A percentile compares a stretch with the other conserved stretches of the same genome.
Evolutionary conservation across 176 grass and related monocot species (phyloP).

Genomic region (Urochloa ruziziensis): DNA sequence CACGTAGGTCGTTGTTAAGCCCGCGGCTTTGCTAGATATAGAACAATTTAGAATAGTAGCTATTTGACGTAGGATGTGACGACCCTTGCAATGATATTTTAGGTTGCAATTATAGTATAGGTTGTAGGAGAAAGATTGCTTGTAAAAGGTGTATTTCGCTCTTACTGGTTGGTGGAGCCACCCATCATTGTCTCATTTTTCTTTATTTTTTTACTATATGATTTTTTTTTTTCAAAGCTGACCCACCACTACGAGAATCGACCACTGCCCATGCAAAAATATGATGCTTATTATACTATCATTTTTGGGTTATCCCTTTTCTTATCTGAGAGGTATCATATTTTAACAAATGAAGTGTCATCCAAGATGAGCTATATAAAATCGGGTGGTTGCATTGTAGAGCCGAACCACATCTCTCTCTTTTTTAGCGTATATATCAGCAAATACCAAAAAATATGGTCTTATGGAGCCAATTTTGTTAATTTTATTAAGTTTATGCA

Average conservation of each 20-base stretch:
- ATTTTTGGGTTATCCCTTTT: background rate
- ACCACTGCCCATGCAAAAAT: too few relatives aligned
- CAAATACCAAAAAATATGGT: background rate
- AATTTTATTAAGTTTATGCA: background rate
- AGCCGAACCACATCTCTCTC: background rate
- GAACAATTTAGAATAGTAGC: background rate
- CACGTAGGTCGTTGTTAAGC: background rate
- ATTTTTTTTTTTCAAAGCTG: background rate
- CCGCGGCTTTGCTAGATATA: background rate
- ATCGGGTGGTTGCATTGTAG: background rate
- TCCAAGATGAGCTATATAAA: background rate
- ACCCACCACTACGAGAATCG: background rate
- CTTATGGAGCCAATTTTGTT: background rate
- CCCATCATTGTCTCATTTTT: background rate
- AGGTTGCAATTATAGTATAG: background rate
- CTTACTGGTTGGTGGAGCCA: background rate
- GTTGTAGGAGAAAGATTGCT: background rate
- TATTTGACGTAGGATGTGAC: constrained; percentile 7
- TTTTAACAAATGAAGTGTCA: background rate
- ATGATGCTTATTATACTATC: background rate
- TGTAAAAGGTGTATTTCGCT: background rate
- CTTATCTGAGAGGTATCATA: background rate
- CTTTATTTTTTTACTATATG: background rate
- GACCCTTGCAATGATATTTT: background rate
- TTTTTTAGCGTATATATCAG: background rate